Evolutionary conservation across 2,329 filamentous ascomycete genomes (phyloP), one percentile per base, ranked within the genome.

Genomic region (Ophiostoma fasciatum): DNA sequence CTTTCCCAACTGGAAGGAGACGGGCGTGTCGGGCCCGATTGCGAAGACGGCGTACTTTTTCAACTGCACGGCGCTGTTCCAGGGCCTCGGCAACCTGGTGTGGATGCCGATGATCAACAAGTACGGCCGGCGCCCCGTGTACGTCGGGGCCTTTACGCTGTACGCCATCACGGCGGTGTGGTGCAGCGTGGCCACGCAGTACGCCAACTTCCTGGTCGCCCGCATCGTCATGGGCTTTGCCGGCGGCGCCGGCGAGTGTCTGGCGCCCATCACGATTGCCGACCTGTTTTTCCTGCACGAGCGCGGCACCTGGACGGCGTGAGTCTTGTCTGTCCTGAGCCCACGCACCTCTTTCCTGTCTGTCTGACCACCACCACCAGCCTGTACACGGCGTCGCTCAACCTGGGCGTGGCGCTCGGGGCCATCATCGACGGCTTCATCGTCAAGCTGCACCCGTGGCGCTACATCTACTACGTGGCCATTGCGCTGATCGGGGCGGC

Each of bases 201-300:
- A 62, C 38, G 45, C 41, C 2, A 53, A 54, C 5, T 63, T 62
- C 33, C 49, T 72, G 2, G 53, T 57, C 2, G 64, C 60, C 2
- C 55, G 68, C 5, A 64, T 68, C 19, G 39, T 71, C 10, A 57
- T 73, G 53, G 68, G 68, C 4, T 59, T 71, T 28, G 66, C 61
- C 1, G 57, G 66, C 1, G 69, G 68, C 2, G 63, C 66, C 7
- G 68, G 62, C 2, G 68, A 74, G 45, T 63, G 59, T 1, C 54
- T 64, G 45, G 49, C 63, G 2, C 66, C 66, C 1, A 52, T 67
- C 7, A 68, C 64, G 1, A 67, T 71, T 31, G 54, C 65, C 3
- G 68, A 73, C 42, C 50, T 71, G 21, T 73, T 71, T 50, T 73
- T 70, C 47, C 51, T 73, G 13, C 68, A 74, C 41, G 63, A 74